Evolutionary conservation across 352 stramenopile genomes (phyloP).

Genomic region (Stephanocyclus meneghinianus): DNA sequence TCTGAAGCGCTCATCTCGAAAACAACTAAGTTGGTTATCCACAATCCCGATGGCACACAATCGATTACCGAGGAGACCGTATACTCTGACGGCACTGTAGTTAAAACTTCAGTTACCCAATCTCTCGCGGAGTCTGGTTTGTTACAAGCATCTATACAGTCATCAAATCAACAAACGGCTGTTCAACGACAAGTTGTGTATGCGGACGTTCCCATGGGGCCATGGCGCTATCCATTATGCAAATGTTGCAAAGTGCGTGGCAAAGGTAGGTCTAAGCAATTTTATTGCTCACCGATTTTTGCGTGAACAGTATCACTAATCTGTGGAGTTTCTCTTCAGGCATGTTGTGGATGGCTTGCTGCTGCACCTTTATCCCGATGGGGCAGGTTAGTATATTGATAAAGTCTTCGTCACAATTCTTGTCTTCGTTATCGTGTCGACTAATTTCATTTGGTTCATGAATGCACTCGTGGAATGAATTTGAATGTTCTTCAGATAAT

Average conservation of each 20-base stretch:
- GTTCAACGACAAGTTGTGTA: neutral
- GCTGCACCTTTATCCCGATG: conserved; percentile 6
- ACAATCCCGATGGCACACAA: neutral
- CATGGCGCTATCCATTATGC: conserved; percentile 2
- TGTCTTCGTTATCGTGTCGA: neutral
- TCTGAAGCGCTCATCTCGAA: neutral
- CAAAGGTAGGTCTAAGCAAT: neutral
- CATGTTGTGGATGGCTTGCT: conserved; percentile 3
- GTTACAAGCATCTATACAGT: neutral
- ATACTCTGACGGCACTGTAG: conserved; percentile 1
- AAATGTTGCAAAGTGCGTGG: neutral
- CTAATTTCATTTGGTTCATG: too few relatives aligned
- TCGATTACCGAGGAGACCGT: neutral
- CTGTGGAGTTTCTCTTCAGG: neutral
- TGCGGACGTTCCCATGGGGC: conserved; percentile 2
- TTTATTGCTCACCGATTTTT: neutral
- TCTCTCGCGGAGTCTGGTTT: neutral
- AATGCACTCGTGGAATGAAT: too few relatives aligned
- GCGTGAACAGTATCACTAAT: neutral
- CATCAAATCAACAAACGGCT: neutral
- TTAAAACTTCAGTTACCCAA: conserved; percentile 1
- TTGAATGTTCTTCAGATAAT: neutral
- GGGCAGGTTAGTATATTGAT: neutral
- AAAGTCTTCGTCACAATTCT: neutral
- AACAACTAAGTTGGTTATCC: neutral